Evolutionary conservation across 805 yeast species (phyloP).

Genomic region (Barnettozyma sucrosica): DNA sequence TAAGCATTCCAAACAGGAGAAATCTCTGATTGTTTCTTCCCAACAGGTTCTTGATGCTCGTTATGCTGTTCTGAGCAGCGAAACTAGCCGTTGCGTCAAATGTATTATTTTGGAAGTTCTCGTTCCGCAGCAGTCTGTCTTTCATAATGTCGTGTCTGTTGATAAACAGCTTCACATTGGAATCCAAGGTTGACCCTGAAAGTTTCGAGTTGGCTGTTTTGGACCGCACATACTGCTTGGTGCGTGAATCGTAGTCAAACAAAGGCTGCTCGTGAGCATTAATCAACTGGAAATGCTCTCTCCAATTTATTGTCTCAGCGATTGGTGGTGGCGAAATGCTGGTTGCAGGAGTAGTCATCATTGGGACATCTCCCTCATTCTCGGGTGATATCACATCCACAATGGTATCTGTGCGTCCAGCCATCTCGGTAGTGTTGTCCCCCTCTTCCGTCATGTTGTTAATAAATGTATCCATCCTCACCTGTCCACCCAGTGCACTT

Average conservation of each 20-base stretch:
- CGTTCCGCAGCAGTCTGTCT: slow-evolving; percentile 74
- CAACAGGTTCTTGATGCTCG: slow-evolving; percentile 73
- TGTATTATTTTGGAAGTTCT: slow-evolving; percentile 47
- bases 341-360: slow-evolving; percentile 21
- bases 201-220: slow-evolving; percentile 18
- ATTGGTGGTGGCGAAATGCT: slow-evolving; percentile 24
- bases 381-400: slow-evolving; percentile 13
- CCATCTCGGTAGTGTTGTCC: not conserved
- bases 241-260: slow-evolving; percentile 52
- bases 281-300: slow-evolving; percentile 61
- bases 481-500: slow-evolving; percentile 4
- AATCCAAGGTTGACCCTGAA: slow-evolving; percentile 24
- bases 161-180: slow-evolving; percentile 38
- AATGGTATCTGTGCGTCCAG: slow-evolving; percentile 9
- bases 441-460: slow-evolving; percentile 1
- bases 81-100: slow-evolving; percentile 32
- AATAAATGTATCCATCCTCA: slow-evolving; percentile 12
- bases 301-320: slow-evolving; percentile 49
- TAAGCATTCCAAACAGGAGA: slow-evolving; percentile 69
- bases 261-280: slow-evolving; percentile 61
- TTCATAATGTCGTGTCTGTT: slow-evolving; percentile 56
- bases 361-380: slow-evolving; percentile 10
- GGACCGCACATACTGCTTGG: slow-evolving; percentile 53
- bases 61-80: slow-evolving; percentile 35
- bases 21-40: slow-evolving; percentile 81